Evolutionary conservation across 495 filamentous ascomycete species (phyloP), one percentile per base, ranked within the genome.

Genomic region (Daldinia concentrica): DNA sequence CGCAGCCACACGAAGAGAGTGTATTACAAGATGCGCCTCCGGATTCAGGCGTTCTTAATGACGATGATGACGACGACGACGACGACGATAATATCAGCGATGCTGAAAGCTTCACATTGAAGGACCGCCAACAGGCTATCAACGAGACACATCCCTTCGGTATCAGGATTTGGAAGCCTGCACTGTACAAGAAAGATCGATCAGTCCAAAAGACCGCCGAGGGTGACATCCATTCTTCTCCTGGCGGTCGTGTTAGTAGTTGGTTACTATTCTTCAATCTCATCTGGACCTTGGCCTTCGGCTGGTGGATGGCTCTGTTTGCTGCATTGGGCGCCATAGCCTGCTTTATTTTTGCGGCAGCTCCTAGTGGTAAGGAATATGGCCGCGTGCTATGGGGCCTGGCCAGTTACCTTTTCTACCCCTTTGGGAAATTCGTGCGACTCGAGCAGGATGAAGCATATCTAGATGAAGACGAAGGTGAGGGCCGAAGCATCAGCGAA

Each of bases 121-220:
- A 97, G 81, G 95, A 98, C 77, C 90, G 95, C 39, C 95, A 99
- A 80, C 90, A 97, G 79, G 95, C 95, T 57, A 99, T 99, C 81
- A 99, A 99, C 81, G 90, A 97, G 79, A 99, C 95, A 0, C 95
- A 99, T 83, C 95, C 95, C 0, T 99, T 99, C 72, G 95, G 95
- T 79, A 98, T 99, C 76, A 90, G 95, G 67, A 91, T 99, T 34
- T 99, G 95, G 95, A 99, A 99, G 79, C 95, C 95, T 19, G 95
- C 95, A 0, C 77, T 99, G 41, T 99, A 99, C 86, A 98, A 98
- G 84, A 99, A 99, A 78, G 90, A 90, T 72, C 89, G 95, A 64
- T 98, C 96, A 7, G 95, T 99, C 15, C 93, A 98, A 73, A 95
- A 95, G 82, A 96, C 89, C 37, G 95, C 95, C 4, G 95, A 99